Base-by-base conservation (phyloP, 257 asterid genomes). In the Echium plantagineum region DNA sequence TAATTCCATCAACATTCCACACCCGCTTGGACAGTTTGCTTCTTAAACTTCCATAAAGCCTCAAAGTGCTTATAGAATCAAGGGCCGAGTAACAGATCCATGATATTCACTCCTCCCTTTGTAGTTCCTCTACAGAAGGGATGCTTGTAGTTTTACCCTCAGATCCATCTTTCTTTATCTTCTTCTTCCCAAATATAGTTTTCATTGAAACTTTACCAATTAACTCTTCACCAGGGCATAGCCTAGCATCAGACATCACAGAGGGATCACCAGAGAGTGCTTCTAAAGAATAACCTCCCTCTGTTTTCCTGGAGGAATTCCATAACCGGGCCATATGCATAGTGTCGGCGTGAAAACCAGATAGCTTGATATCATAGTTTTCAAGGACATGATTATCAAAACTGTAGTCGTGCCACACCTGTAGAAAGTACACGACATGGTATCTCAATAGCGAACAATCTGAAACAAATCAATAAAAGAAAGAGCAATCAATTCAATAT, bases 371-470 rank as follows among this genome's bases (percentile, higher is more conserved):
- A 61, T 90, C 98, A 57, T 86, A 88, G 63, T 93, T 93, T 79
- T 93, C 95, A 48, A 89, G 68, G 47, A 93, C 74, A 59, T 93
- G 99, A 74, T 70, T 83, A 79, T 93, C 99, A 65, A 93, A 93
- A 74, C 99, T 93, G 65, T 89, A 93, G 71, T 93, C 89, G 81
- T 93, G 99, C 99, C 99, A 93, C 42, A 93, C 99, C 99, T 93
- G n/a, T n/a, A n/a, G n/a, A n/a, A n/a, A n/a, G n/a, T n/a, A n/a
- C n/a, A n/a, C n/a, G n/a, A n/a, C n/a, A n/a, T n/a, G n/a, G n/a
- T n/a, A n/a, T n/a, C n/a, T n/a, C n/a, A n/a, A n/a, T n/a, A n/a
- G n/a, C n/a, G n/a, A n/a, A n/a, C n/a, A n/a, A n/a, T n/a, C n/a
- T n/a, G n/a, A n/a, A n/a, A n/a, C n/a, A n/a, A n/a, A n/a, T n/a